These are phyloP conservation scores for Euphorbia lathyris DNA, from an alignment of 345 rosid species.

Conservation along the genomic window DNA sequence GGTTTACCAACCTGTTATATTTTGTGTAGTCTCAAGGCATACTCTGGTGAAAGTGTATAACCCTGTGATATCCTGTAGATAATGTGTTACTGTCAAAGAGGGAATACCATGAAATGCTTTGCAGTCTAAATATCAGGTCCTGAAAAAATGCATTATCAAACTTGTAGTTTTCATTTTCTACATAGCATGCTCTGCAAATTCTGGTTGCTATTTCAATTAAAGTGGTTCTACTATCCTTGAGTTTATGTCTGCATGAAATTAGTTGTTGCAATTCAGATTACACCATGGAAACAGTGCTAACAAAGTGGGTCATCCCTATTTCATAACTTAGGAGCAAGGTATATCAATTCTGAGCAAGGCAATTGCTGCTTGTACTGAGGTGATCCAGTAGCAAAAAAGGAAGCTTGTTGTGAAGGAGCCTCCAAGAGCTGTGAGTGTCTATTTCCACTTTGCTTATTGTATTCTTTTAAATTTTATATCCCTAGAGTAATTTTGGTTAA, in stretches of 20 bases:
- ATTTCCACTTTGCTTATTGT: conserved; percentile 1
- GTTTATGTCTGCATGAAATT: too few species aligned
- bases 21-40: not conserved
- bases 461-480: not conserved
- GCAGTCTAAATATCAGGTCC: not conserved
- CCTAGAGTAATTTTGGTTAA: not conserved
- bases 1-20: not conserved
- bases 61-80: too few species aligned
- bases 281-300: not conserved
- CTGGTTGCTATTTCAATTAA: not conserved
- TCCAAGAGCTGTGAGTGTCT: conserved; percentile 82
- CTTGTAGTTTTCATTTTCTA: not conserved
- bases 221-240: not conserved
- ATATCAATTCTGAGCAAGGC: conserved; percentile 71
- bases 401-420: conserved; percentile 89
- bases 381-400: conserved; percentile 73
- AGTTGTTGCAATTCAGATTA: not conserved
- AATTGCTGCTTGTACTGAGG: conserved; percentile 70
- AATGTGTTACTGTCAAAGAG: too few species aligned
- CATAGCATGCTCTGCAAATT: not conserved
- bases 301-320: not conserved
- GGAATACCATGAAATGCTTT: too few species aligned
- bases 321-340: conserved; percentile 78
- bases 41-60: too few species aligned
- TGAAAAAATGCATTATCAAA: not conserved